Evolutionary conservation across 2,329 filamentous ascomycete species (phyloP).

Genomic region (Fusarium veterinarium): DNA sequence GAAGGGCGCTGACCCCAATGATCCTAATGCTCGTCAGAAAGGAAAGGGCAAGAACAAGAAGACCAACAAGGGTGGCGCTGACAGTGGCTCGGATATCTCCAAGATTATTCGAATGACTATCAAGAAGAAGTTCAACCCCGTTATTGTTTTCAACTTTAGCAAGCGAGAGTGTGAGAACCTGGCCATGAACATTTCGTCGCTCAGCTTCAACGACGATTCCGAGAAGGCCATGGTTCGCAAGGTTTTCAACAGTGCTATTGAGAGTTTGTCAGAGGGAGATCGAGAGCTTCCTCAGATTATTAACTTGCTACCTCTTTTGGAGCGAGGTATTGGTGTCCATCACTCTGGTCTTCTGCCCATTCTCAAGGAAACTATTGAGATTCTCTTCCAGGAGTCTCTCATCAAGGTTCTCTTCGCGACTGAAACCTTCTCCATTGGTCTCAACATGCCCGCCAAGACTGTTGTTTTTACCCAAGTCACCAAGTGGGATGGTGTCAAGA

Average conservation of each 20-base stretch:
- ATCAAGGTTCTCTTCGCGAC: constrained; percentile 99
- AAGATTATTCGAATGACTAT: constrained; percentile 99
- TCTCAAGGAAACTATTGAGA: constrained; percentile 98
- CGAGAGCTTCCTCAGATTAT: constrained; percentile 88
- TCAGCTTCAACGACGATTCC: constrained; percentile 95
- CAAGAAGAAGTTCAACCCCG: constrained; percentile 95
- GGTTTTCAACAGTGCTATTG: constrained; percentile 93
- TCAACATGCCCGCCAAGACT: constrained; percentile 99
- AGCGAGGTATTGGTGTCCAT: constrained; percentile 95
- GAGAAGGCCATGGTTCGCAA: constrained; percentile 95
- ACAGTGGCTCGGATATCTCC: constrained; percentile 84
- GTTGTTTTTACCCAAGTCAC: constrained; percentile 98
- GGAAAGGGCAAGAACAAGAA: constrained; percentile 94
- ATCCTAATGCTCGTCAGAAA: constrained; percentile 82
- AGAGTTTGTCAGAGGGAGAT: constrained; percentile 92
- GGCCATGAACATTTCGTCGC: constrained; percentile 84
- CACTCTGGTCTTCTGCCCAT: constrained; percentile 96
- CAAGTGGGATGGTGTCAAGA: constrained; percentile 88
- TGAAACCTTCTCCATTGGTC: constrained; percentile 97
- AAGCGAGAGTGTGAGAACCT: constrained; percentile 95
- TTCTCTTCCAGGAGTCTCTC: constrained; percentile 95
- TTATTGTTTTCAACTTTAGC: constrained; percentile 99
- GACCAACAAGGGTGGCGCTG: constrained; percentile 85
- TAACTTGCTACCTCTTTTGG: constrained; percentile 87
- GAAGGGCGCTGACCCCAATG: constrained; percentile 84